Percentiles rank a stretch among this genome's conserved stretches.
Evolutionary conservation across 2,329 filamentous ascomycete genomes (phyloP).

Genomic region (Phoma herbarum): DNA sequence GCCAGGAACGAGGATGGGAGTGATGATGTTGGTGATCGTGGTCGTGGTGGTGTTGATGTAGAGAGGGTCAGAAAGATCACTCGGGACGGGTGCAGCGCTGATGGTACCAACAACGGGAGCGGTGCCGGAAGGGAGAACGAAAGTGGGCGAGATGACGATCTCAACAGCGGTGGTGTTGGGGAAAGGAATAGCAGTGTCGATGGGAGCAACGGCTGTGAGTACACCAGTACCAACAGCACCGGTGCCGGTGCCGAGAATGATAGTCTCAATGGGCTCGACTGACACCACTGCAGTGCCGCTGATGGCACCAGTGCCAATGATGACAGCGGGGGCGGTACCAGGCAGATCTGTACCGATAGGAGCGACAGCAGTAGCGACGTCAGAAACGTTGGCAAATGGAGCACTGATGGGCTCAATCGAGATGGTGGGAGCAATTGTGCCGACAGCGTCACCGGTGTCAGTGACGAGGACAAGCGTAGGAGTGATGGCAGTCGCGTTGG

Average conservation of each 20-base stretch:
- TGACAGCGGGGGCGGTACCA: slow-evolving; percentile 4
- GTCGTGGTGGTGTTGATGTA: slow-evolving; percentile 16
- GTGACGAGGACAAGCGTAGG: slow-evolving; percentile 20
- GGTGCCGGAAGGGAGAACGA: slow-evolving; percentile 13
- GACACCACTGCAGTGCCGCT: slow-evolving; percentile 3
- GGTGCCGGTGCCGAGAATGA: slow-evolving; percentile 5
- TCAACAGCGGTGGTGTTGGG: slow-evolving; percentile 22
- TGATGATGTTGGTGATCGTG: slow-evolving; percentile 9
- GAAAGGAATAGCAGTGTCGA: slow-evolving; percentile 14
- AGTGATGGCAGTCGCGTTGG: slow-evolving; percentile 19
- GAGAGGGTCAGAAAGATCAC: background rate
- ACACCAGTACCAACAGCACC: slow-evolving; percentile 3
- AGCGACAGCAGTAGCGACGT: slow-evolving; percentile 7
- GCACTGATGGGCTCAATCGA: slow-evolving; percentile 10
- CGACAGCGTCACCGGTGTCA: slow-evolving; percentile 13
- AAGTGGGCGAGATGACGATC: slow-evolving; percentile 11
- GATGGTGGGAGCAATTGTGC: slow-evolving; percentile 8
- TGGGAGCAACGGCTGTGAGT: slow-evolving; percentile 3
- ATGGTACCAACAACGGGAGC: slow-evolving; percentile 2
- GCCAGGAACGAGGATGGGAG: slow-evolving; percentile 10
- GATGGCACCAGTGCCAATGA: slow-evolving; percentile 14
- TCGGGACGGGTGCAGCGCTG: slow-evolving; percentile 9
- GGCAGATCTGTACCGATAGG: background rate
- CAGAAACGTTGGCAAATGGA: slow-evolving; percentile 5
- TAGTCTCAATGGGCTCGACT: slow-evolving; percentile 6